Base-by-base conservation (phyloP, 305 asterid genomes). In the Andrographis paniculata region DNA sequence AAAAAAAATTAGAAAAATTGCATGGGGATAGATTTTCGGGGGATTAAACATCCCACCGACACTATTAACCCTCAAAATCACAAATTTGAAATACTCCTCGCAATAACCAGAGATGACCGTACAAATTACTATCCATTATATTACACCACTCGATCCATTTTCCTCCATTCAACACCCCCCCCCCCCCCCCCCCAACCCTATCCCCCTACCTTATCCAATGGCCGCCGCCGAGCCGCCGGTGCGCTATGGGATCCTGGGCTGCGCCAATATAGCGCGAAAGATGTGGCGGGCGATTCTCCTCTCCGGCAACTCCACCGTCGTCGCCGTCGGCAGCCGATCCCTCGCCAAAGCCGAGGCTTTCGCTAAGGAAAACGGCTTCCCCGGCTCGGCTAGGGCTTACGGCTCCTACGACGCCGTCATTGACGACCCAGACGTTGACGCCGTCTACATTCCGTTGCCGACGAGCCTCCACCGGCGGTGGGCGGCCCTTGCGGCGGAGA, bases 271-370 rank as follows among this genome's bases (percentile, higher is more conserved):
- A 31, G 72, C 79, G 1, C 75, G 63, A 9, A 72, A 72, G 52
- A 61, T 72, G 9, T 61, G 70, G 6, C 75, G 79, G 9, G 79
- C 79, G 17, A 64, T 72, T 3, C 62, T 65, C 19, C 59, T 64
- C 15, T 68, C 75, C 30, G 72, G 70, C 16, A 61, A 68, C 53
- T 55, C 75, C 64, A 68, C 79, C 67, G 45, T 72, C 15, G 61
- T 47, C 52, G 75, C 79, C 59, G 16, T 72, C 4, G 75, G 73
- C 42, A 68, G 79, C 70, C 79, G 79, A 35, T 72, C 79, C 20
- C 37, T 47, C 6, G 63, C 48, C 11, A 72, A 68, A 50, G 79
- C 75, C 31, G 54, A 42, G 39, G 64, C 64, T 14, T 72, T 64
- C 50, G 70, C 72, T 1, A 35, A 28, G 45, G 42, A 52, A 35